Percentiles rank a stretch among this genome's conserved stretches.
Evolutionary conservation across 768 basidiomycete species (phyloP).

Genomic region (Tephrocybe sp.): DNA sequence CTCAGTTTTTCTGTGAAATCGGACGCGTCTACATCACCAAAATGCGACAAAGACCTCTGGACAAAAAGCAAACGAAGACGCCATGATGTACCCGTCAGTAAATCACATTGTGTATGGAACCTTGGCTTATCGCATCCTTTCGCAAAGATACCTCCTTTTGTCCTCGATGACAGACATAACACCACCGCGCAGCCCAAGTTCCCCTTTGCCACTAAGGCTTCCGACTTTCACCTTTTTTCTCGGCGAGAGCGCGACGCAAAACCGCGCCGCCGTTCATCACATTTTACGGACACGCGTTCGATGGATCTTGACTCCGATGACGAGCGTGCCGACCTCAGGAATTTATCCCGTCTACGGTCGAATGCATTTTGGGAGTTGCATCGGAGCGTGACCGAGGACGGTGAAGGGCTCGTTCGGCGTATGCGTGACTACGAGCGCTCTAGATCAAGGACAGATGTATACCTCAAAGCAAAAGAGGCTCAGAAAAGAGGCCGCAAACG

Average conservation of each 20-base stretch:
- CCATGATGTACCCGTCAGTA: conserved; percentile 43
- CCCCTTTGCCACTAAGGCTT: conserved; percentile 43
- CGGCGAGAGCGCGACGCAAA: conserved; percentile 15
- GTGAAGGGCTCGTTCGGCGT: conserved; percentile 64
- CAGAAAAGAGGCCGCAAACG: conserved; percentile 43
- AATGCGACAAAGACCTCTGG: conserved; percentile 53
- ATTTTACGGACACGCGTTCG: conserved; percentile 8
- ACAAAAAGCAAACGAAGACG: conserved; percentile 54
- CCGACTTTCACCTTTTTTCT: conserved; percentile 46
- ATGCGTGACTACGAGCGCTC: conserved; percentile 72
- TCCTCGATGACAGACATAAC: conserved; percentile 5
- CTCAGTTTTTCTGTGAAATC: conserved; percentile 29
- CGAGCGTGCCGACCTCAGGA: conserved; percentile 20
- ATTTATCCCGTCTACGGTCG: conserved; percentile 49
- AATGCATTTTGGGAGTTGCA: conserved; percentile 66
- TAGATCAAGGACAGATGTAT: conserved; percentile 37
- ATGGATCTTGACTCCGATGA: conserved; percentile 15
- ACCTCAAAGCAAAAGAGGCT: conserved; percentile 34
- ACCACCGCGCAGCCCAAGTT: conserved; percentile 20
- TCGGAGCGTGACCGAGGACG: conserved; percentile 57
- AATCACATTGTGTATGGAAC: background rate
- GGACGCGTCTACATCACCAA: conserved; percentile 31
- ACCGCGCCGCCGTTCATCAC: conserved; percentile 18
- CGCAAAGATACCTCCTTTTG: conserved; percentile 17
- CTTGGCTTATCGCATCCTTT: conserved; percentile 10